phyloP scores from a whole-genome alignment of 345 rosid species.

The Eucalyptus shirleyi region DNA sequence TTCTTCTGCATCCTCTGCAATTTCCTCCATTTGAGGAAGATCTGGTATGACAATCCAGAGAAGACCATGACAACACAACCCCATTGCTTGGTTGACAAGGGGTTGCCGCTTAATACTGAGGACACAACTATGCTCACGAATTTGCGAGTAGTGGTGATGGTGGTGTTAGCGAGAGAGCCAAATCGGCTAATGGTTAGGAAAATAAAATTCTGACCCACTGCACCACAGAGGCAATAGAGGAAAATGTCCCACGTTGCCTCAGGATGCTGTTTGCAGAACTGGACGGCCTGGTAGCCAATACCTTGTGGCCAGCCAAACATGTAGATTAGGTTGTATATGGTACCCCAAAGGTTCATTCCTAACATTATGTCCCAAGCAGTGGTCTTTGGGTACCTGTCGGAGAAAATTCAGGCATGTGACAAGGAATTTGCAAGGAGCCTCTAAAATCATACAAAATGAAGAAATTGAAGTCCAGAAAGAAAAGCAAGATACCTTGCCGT shows the following conservation, averaged over 20 bases:
- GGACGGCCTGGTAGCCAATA: slow-evolving; percentile 59
- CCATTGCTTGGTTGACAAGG: slow-evolving; percentile 83
- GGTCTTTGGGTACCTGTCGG: slow-evolving; percentile 71
- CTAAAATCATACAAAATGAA: not conserved
- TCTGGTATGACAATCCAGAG: slow-evolving; percentile 92
- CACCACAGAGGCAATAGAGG: slow-evolving; percentile 80
- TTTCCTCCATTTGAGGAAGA: slow-evolving; percentile 82
- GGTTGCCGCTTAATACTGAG: slow-evolving; percentile 80
- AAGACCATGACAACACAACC: slow-evolving; percentile 86
- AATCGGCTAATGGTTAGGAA: slow-evolving; percentile 88
- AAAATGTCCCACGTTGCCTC: slow-evolving; percentile 91
- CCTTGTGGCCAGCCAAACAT: slow-evolving; percentile 84
- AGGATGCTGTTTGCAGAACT: slow-evolving; percentile 78
- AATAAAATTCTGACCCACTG: slow-evolving; percentile 95
- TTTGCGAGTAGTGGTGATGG: slow-evolving; percentile 89
- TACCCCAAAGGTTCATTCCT: slow-evolving; percentile 97
- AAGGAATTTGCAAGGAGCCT: not conserved
- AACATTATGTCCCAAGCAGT: slow-evolving; percentile 94
- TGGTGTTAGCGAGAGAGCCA: slow-evolving; percentile 90
- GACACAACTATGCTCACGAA: slow-evolving; percentile 91
- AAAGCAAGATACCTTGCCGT: slow-evolving; percentile 40
- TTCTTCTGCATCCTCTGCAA: slow-evolving; percentile 65
- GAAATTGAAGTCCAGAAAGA: not conserved
- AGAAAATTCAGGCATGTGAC: not conserved
- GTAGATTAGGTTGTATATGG: slow-evolving; percentile 77